Evolutionary conservation across 2,329 filamentous ascomycete species (phyloP).

Genomic region (Claviceps humidiphila): DNA sequence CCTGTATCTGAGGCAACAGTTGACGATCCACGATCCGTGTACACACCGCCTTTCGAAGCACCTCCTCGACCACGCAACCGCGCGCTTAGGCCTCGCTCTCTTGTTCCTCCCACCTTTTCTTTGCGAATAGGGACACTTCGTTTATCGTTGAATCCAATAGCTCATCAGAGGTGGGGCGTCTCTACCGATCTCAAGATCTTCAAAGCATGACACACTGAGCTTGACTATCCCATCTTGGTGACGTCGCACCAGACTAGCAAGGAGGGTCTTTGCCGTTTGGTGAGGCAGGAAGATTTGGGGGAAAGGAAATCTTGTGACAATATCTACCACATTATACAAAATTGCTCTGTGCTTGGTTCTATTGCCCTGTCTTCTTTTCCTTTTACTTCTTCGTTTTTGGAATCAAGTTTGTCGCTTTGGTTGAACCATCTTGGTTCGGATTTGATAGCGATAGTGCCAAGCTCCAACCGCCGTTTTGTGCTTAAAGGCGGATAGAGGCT

Average conservation of each 20-base stretch:
- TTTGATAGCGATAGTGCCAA: slow-evolving; percentile 4
- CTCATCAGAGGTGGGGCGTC: not conserved
- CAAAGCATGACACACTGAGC: slow-evolving; percentile 3
- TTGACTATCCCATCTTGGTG: slow-evolving; percentile 1
- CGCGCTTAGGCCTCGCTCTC: not conserved
- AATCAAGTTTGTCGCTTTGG: not conserved
- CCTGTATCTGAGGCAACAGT: not conserved
- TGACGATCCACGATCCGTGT: not conserved
- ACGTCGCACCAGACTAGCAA: slow-evolving; percentile 1
- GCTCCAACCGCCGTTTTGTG: not conserved
- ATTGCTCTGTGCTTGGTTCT: slow-evolving; percentile 3
- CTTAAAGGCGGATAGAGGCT: not conserved
- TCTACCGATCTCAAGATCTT: not conserved
- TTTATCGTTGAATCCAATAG: not conserved
- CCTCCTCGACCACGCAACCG: not conserved
- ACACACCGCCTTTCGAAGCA: not conserved
- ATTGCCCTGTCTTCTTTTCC: not conserved
- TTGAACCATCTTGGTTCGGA: not conserved
- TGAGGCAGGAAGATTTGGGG: not conserved
- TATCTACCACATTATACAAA: slow-evolving; percentile 4
- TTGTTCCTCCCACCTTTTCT: not conserved
- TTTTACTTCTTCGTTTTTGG: not conserved
- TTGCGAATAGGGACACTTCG: not conserved
- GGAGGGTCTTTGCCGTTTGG: slow-evolving; percentile 1
- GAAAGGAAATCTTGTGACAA: slow-evolving; percentile 1